Evolutionary conservation across 805 yeast species (phyloP), one percentile per base, ranked within the genome.

Genomic region (Saccharomycopsis javanensis): DNA sequence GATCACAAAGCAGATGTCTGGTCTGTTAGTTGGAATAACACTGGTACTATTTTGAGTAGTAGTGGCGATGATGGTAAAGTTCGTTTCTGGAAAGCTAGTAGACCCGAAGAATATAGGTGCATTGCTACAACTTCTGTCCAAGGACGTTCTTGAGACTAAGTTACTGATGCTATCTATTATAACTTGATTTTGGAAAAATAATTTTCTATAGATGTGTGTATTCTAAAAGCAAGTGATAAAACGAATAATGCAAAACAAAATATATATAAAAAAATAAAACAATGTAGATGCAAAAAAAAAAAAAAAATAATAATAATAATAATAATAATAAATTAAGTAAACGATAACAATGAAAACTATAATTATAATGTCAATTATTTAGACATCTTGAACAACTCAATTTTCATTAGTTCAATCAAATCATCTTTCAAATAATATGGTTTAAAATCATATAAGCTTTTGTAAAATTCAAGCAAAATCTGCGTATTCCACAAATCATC

Each of bases 1-100:
- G 94, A 86, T 67, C 96, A 88, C 67, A 79, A 81, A 60, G 85
- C 86, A 56, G 96, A 94, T 70, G 97, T 94, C 0, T 94, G 99
- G 99, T 79, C 91, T 42, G 98, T 94, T 1, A 79, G 87, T 28
- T 94, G 99, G 98, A 94, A 94, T 68, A 69, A 85, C 50, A 88
- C 98, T 0, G 98, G 98, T 4, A 88, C 98, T 0, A 83, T 94
- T 4, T 72, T 94, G 61, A 86, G 96, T 63, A 85, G 94, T 51
- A 89, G 97, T 5, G 98, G 99, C 18, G 97, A 91, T 67, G 98
- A 94, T 67, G 97, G 97, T 2, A 83, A 85, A 62, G 84, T 92
- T 5, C 75, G 97, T 64, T 76, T 94, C 62, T 94, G 98, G 96
- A 94, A 92, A 70, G 79, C 96, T 25, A 82, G 88, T 35, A 88